Evolutionary conservation across 257 asterid species (phyloP).

Genomic region (Penstemon barbatus): DNA sequence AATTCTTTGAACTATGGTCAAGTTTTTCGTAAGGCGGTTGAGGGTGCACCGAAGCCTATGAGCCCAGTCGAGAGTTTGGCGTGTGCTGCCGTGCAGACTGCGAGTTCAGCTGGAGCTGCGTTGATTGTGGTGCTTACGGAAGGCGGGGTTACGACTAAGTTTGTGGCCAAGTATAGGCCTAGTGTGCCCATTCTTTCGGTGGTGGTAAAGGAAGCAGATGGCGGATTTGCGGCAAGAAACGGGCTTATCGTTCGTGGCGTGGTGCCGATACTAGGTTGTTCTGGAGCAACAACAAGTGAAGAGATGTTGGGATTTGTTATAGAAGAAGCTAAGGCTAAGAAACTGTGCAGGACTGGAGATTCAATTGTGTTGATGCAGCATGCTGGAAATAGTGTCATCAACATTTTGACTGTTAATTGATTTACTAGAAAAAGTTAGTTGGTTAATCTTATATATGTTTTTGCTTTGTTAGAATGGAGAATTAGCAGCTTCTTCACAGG

Average conservation of each 20-base stretch:
- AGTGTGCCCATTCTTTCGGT: slow-evolving; percentile 81
- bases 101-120: slow-evolving; percentile 64
- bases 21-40: slow-evolving; percentile 68
- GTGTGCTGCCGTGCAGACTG: slow-evolving; percentile 76
- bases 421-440: background rate
- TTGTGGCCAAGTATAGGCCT: slow-evolving; percentile 84
- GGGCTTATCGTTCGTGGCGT: slow-evolving; percentile 32
- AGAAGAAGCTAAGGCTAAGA: slow-evolving; percentile 17
- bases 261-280: slow-evolving; percentile 14
- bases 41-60: slow-evolving; percentile 79
- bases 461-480: background rate
- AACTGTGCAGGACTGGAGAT: slow-evolving; percentile 28
- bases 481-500: too few species aligned
- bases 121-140: slow-evolving; percentile 85
- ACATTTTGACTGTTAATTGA: slow-evolving; percentile 19
- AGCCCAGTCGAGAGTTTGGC: slow-evolving; percentile 86
- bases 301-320: slow-evolving; percentile 2
- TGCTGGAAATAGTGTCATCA: slow-evolving; percentile 12
- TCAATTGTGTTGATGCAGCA: slow-evolving; percentile 27
- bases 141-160: slow-evolving; percentile 82
- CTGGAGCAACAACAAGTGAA: background rate
- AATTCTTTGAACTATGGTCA: slow-evolving; percentile 65
- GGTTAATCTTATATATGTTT: background rate
- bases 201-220: slow-evolving; percentile 39
- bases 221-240: slow-evolving; percentile 23